These are phyloP conservation scores for Pleurotus salmoneostramineus DNA, from an alignment of 768 basidiomycete genomes.

Conservation along the genomic window DNA sequence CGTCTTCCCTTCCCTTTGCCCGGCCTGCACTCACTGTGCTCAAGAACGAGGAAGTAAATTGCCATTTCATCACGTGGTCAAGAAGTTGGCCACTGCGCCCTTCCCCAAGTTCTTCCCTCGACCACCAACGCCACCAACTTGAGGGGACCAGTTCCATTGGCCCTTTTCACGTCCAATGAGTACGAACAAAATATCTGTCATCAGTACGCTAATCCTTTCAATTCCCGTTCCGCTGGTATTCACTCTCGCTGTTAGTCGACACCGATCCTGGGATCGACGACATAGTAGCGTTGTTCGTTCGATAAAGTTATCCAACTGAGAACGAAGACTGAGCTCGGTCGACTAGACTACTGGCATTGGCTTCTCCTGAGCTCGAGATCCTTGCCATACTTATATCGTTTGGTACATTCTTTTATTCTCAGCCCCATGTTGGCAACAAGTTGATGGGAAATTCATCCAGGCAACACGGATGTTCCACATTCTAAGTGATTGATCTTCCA, in stretches of 20 bases:
- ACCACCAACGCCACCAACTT: too few relatives aligned
- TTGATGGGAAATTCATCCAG: slow-evolving; percentile 26
- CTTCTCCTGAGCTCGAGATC: slow-evolving; percentile 82
- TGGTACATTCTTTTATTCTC: slow-evolving; percentile 34
- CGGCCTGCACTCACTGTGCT: neutral
- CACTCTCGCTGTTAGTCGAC: slow-evolving; percentile 49
- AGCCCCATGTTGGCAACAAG: neutral
- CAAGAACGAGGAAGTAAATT: neutral
- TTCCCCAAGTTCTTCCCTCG: too few relatives aligned
- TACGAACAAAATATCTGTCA: slow-evolving; percentile 46
- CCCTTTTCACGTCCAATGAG: neutral
- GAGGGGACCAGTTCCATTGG: too few relatives aligned
- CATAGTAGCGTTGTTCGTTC: slow-evolving; percentile 64
- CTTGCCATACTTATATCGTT: slow-evolving; percentile 73
- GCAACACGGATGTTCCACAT: slow-evolving; percentile 65
- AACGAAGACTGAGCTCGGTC: neutral
- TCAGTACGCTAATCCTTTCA: slow-evolving; percentile 44
- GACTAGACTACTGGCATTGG: slow-evolving; percentile 66
- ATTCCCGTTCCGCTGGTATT: neutral
- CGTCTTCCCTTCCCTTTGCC: too few relatives aligned
- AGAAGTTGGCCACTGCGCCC: too few relatives aligned
- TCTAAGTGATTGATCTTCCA: slow-evolving; percentile 45
- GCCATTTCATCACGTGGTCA: neutral
- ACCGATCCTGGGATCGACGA: slow-evolving; percentile 90
- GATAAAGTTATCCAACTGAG: neutral